These are phyloP conservation scores for Colletotrichum sp. DNA, from an alignment of 2,329 filamentous ascomycete genomes.

Conservation along the genomic window DNA sequence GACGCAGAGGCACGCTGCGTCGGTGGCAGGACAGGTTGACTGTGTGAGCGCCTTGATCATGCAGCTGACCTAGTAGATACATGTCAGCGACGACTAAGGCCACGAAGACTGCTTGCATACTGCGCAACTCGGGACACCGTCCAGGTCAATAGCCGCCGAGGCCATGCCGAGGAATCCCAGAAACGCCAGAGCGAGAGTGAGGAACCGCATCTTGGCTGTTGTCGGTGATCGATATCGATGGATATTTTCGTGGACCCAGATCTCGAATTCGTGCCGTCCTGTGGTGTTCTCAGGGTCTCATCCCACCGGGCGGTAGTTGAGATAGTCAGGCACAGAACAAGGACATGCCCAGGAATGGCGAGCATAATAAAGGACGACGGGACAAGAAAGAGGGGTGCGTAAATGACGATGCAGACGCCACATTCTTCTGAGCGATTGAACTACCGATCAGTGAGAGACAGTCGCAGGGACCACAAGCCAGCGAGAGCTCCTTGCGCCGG, in stretches of 20 bases:
- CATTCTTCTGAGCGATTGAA: background rate
- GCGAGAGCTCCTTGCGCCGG: background rate
- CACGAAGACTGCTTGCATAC: background rate
- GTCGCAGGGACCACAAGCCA: background rate
- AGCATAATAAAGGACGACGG: background rate
- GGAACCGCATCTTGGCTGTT: background rate
- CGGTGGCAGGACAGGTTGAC: constrained; percentile 25
- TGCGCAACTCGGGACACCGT: background rate
- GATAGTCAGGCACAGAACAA: background rate
- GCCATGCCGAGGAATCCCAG: background rate
- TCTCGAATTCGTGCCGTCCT: background rate
- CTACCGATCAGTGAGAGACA: background rate
- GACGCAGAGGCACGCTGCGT: constrained; percentile 36
- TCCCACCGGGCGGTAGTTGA: background rate
- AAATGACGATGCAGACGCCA: background rate
- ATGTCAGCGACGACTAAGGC: background rate
- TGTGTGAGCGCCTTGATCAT: background rate
- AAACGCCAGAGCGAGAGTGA: background rate
- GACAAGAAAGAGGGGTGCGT: background rate
- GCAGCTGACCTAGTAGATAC: background rate
- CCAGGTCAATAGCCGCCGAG: background rate
- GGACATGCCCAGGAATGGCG: background rate
- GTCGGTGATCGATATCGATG: background rate
- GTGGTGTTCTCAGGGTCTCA: background rate
- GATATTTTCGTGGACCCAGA: background rate